A percentile compares a stretch with the other conserved stretches of the same genome.
These are phyloP conservation scores for Phialophora expanda DNA, from an alignment of 2,329 filamentous ascomycete species.

Conservation along the genomic window DNA sequence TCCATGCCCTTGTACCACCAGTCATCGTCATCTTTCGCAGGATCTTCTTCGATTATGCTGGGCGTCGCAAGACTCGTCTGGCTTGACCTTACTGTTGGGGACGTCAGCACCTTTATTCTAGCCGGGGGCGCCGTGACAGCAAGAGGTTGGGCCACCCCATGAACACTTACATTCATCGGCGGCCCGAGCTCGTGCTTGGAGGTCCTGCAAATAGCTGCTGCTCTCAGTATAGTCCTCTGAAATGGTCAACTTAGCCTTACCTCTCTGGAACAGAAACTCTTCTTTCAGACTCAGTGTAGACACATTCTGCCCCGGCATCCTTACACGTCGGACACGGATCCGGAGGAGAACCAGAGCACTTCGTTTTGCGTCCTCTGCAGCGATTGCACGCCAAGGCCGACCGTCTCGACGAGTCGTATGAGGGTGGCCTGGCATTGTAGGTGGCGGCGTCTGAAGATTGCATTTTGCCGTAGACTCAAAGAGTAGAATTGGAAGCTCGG, in stretches of 20 bases:
- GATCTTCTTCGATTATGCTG: conserved; percentile 37
- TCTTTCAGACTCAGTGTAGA: conserved; percentile 48
- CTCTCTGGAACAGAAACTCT: conserved; percentile 47
- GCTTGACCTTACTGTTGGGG: conserved; percentile 17
- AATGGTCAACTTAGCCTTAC: conserved; percentile 33
- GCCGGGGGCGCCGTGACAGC: background rate
- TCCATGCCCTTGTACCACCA: conserved; percentile 50
- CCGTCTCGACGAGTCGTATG: conserved; percentile 28
- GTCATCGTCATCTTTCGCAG: conserved; percentile 44
- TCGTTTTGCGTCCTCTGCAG: conserved; percentile 46
- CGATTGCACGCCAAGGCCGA: conserved; percentile 43
- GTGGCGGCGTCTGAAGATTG: conserved; percentile 12
- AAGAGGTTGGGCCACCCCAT: background rate
- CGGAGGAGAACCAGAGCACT: conserved; percentile 46
- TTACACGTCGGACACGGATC: conserved; percentile 46
- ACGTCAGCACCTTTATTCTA: conserved; percentile 4
- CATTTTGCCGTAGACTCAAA: conserved; percentile 15
- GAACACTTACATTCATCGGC: conserved; percentile 34
- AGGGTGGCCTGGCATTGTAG: conserved; percentile 20
- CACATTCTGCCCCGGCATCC: conserved; percentile 43
- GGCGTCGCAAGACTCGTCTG: conserved; percentile 26
- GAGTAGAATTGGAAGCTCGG: background rate
- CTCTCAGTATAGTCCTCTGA: conserved; percentile 14
- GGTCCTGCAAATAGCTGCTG: conserved; percentile 44
- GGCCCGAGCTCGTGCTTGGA: conserved; percentile 43